Evolutionary conservation across 2,329 filamentous ascomycete genomes (phyloP), one percentile per base, ranked within the genome.

Genomic region (Xylogone sp.): DNA sequence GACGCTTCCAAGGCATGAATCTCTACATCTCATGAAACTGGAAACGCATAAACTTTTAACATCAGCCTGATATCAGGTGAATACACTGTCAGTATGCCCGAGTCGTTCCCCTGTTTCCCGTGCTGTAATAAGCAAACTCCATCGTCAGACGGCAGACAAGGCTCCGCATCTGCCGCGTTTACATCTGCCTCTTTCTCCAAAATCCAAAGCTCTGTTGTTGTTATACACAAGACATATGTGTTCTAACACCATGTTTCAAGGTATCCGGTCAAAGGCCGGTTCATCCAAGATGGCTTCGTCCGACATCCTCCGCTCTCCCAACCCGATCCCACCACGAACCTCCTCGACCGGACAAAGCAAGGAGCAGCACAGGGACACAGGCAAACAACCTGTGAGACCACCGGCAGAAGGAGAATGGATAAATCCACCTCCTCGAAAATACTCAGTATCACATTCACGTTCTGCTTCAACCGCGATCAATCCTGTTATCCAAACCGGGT

Each of bases 301-400:
- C 31, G 59, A 65, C 21, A 58, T 49, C 46, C 55, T 62, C 8
- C 55, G 50, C n/a, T 80, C 78, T n/a, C 34, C 85, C 49, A 84
- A 82, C 67, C 76, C 78, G 34, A 90, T 91, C 50, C 87, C 88
- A 19, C 84, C 85, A 2, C 81, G 88, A 56, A 90, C 84, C 44
- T 90, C 87, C 51, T 88, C 86, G 1, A 83, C 80, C 51, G 75
- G 77, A 56, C 74, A 77, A 56, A 68, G 68, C 29, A 56, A 61
- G 29, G 8, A 39, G n/a, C 60, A 60, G 45, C 61, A 57, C 50
- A 52, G 56, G 43, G 52, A 51, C 12, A 45, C 58, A 2, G 53
- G 59, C 2, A 67, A 65, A 48, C 49, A 61, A n/a, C 71, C 77
- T 21, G 68, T 84, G 20, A 75, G 71, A 19, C 74, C 80, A 31